Base-by-base conservation (phyloP, 345 rosid genomes). In the Barbarea vulgaris region DNA sequence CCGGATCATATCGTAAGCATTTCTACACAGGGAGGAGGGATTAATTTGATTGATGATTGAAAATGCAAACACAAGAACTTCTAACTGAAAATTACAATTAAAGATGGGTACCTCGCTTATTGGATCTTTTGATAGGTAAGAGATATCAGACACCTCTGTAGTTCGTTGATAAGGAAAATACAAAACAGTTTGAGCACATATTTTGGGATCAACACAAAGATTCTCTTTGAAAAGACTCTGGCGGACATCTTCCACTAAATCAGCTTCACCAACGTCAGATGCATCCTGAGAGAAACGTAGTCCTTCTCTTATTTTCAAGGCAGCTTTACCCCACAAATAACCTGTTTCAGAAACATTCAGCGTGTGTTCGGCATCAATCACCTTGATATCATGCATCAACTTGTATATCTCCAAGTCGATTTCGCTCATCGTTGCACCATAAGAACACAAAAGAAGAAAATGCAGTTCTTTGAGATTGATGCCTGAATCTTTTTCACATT, bases 251-350 rank as follows among this genome's bases (percentile, higher is more conserved):
- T 83, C 82, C 53, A 81, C 69, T 52, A 84, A 78, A 71, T 81
- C 87, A 75, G 70, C 60, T 73, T 89, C 80, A 59, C 70, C 74
- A 72, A 33, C 60, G 59, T 77, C 64, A 70, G 86, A 81, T 62
- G 81, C 37, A 34, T 74, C 79, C 79, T 73, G 82, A 73, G 85
- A 84, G 75, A 85, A 31, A 67, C 69, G 76, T 67, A 76, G 55
- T 72, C 77, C 96, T 77, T 86, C 87, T 81, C 83, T 83, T 47
- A 84, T 58, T 86, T 77, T 85, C 55, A 70, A 62, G 73, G 90
- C 84, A 77, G 96, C 87, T 74, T 59, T 81, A 73, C 97, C 99
- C 97, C 99, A 95, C 53, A 90, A 79, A 82, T 79, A 87, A 79
- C 84, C 84, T 82, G 83, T 69, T 75, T 82, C 85, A 63, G 83